A percentile compares a stretch with the other conserved stretches of the same genome.
phyloP scores from a whole-genome alignment of 2,329 filamentous ascomycete genomes.

The Xylariaceae sp. region DNA sequence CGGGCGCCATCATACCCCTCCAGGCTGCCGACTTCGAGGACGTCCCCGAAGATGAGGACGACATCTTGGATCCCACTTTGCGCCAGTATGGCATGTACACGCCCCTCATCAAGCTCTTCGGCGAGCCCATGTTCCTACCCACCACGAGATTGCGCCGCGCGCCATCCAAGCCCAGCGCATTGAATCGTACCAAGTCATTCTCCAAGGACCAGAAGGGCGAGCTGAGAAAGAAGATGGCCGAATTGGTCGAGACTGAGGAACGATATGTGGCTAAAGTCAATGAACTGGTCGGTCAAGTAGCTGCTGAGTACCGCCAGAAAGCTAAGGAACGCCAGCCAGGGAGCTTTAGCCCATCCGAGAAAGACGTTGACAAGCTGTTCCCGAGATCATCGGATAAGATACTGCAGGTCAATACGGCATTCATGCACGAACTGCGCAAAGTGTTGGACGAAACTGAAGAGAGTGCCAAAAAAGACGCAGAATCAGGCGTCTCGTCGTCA shows the following conservation, averaged over 20 bases:
- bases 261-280: slow-evolving; percentile 87
- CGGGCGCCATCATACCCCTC: slow-evolving; percentile 67
- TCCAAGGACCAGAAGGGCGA: slow-evolving; percentile 77
- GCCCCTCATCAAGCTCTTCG: slow-evolving; percentile 71
- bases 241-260: slow-evolving; percentile 89
- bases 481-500: slow-evolving; percentile 49
- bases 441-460: slow-evolving; percentile 82
- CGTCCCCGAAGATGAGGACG: slow-evolving; percentile 59
- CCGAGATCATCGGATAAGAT: slow-evolving; percentile 78
- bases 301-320: slow-evolving; percentile 71
- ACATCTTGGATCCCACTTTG: slow-evolving; percentile 59
- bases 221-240: slow-evolving; percentile 81
- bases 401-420: slow-evolving; percentile 73
- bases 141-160: slow-evolving; percentile 80
- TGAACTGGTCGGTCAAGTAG: slow-evolving; percentile 76
- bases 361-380: slow-evolving; percentile 73
- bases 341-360: slow-evolving; percentile 67
- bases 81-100: slow-evolving; percentile 75
- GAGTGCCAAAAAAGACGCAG: slow-evolving; percentile 72
- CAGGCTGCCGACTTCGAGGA: slow-evolving; percentile 57
- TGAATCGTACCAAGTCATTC: slow-evolving; percentile 76
- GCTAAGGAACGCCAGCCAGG: slow-evolving; percentile 54
- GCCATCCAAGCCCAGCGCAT: slow-evolving; percentile 77
- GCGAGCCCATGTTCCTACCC: slow-evolving; percentile 80
- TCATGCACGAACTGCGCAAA: slow-evolving; percentile 70